Evolutionary conservation across 78 protist genomes (phyloP).

Genomic region (Mastigamoeba balamuthi): DNA sequence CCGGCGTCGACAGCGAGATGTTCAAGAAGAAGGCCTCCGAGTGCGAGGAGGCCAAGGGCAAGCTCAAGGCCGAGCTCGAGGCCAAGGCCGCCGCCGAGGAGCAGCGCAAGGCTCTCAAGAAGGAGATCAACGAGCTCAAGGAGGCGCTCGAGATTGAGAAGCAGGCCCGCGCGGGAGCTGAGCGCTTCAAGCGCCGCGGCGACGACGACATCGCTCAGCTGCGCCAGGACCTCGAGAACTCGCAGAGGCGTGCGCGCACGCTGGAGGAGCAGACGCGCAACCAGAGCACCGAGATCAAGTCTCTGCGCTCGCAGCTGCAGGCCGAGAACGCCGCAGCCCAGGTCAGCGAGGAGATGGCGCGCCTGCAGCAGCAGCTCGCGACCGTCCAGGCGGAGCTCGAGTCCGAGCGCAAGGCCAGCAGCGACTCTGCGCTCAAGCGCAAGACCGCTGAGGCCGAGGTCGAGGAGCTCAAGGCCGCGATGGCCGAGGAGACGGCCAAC

Average conservation of each 20-base stretch:
- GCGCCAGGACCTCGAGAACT: background rate
- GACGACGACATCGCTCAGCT: background rate
- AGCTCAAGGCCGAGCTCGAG: background rate
- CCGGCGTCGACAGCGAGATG: background rate
- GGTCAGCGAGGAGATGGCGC: background rate
- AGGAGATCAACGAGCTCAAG: conserved; percentile 33
- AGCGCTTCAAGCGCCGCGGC: conserved; percentile 17
- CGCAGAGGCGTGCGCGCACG: background rate
- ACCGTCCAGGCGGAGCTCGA: background rate
- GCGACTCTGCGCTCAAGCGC: background rate
- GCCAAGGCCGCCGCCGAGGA: conserved; percentile 30
- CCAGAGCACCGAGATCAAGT: background rate
- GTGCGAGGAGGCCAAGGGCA: background rate
- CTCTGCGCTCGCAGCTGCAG: background rate
- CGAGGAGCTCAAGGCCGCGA: conserved; percentile 27
- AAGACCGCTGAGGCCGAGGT: background rate
- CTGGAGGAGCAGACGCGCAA: background rate
- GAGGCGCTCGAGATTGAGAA: conserved; percentile 32
- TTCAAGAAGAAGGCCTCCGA: conserved; percentile 26
- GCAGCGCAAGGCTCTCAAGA: conserved; percentile 28
- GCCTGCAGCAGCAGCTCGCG: background rate
- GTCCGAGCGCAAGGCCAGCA: conserved; percentile 3
- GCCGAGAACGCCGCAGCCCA: too few species aligned
- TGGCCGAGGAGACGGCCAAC: conserved; percentile 23
- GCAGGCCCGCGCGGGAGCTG: conserved; percentile 20